phyloP scores from a whole-genome alignment of 1,139 yeast species.

The Saccharomycopsis hybrid region DNA sequence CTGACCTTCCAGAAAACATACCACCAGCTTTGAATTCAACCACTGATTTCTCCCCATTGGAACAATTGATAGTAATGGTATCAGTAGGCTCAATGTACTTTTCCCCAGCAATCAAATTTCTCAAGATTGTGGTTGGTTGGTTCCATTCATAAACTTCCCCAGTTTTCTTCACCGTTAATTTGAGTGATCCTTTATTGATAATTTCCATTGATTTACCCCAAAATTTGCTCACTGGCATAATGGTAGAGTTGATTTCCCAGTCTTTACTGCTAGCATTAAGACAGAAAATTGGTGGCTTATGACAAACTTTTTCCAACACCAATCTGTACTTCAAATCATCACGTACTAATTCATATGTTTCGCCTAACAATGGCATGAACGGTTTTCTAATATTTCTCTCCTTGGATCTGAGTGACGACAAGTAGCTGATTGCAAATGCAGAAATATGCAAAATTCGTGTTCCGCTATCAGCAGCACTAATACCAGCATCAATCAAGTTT shows the following conservation, averaged over 20 bases:
- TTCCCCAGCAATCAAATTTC: constrained; percentile 91
- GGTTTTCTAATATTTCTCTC: constrained; percentile 81
- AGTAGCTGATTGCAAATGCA: constrained; percentile 71
- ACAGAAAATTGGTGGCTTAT: constrained; percentile 80
- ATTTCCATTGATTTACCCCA: constrained; percentile 95
- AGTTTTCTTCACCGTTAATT: constrained; percentile 47
- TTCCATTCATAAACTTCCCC: constrained; percentile 75
- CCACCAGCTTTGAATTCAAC: constrained; percentile 66
- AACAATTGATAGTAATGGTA: constrained; percentile 57
- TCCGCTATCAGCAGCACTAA: constrained; percentile 38
- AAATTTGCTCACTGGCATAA: constrained; percentile 81
- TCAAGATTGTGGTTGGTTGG: constrained; percentile 76
- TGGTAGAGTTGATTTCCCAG: constrained; percentile 74
- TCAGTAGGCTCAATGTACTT: constrained; percentile 88
- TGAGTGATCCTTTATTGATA: constrained; percentile 62
- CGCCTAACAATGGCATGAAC: constrained; percentile 85
- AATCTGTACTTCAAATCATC: constrained; percentile 68
- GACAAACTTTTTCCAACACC: constrained; percentile 72
- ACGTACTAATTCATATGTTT: constrained; percentile 76
- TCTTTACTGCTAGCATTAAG: constrained; percentile 61
- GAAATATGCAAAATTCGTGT: constrained; percentile 67
- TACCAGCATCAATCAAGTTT: constrained; percentile 57
- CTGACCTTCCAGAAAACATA: constrained; percentile 83
- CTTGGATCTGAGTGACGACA: constrained; percentile 66
- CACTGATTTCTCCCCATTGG: constrained; percentile 60